A percentile compares a stretch with the other conserved stretches of the same genome.
phyloP scores from a whole-genome alignment of 2,329 filamentous ascomycete genomes.

The Verticillium dahliae region DNA sequence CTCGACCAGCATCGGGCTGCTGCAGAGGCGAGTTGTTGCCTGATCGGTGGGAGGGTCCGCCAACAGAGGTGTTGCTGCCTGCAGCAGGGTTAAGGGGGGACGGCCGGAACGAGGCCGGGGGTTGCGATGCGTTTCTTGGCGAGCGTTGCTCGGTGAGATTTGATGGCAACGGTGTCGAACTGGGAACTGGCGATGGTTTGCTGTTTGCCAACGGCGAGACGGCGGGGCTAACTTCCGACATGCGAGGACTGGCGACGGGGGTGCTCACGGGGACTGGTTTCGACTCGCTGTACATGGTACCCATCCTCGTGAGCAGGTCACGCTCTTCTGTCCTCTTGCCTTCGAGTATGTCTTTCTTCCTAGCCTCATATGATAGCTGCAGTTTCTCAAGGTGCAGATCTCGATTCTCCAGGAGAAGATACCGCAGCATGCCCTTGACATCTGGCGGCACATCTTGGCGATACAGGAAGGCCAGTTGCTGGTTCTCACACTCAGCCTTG shows the following conservation, averaged over 20 bases:
- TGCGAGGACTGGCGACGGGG: not conserved
- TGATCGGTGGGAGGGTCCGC: too few relatives aligned
- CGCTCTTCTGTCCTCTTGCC: not conserved
- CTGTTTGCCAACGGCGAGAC: not conserved
- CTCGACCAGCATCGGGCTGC: not conserved
- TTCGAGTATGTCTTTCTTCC: not conserved
- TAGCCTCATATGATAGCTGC: not conserved
- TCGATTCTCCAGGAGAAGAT: not conserved
- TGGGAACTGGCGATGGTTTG: not conserved
- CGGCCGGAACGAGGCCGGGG: not conserved
- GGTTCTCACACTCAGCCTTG: not conserved
- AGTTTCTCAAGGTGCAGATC: not conserved
- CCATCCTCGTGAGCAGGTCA: not conserved
- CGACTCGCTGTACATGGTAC: not conserved
- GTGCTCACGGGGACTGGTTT: not conserved
- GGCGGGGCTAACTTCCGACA: not conserved
- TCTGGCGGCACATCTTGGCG: conserved; percentile 27
- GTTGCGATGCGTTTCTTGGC: not conserved
- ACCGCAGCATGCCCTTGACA: not conserved
- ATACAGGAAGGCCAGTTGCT: not conserved
- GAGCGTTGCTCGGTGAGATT: not conserved
- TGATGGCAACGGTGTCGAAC: not conserved
- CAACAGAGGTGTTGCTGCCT: not conserved
- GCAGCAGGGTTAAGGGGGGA: not conserved
- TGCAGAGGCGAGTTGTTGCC: not conserved